Base-by-base conservation (phyloP, 129 eudicot genomes). In the Mikania micrantha region DNA sequence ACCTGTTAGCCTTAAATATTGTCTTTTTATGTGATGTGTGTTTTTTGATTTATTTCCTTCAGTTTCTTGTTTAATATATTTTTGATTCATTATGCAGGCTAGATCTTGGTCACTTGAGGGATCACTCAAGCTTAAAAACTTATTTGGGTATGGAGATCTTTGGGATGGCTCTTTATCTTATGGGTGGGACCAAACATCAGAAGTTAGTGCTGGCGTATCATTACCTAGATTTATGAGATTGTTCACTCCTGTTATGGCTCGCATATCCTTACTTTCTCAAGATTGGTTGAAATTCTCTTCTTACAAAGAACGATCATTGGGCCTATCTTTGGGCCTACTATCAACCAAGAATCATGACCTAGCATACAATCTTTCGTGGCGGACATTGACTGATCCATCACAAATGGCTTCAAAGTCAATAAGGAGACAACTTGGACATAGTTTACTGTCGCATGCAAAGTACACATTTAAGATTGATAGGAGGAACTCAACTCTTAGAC, bases 251-350 rank as follows among this genome's bases (percentile, higher is more conserved):
- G 78, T 88, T 53, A 75, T 73, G 31, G 91, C 91, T 56, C 90
- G 98, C 56, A 62, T 83, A 57, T 84, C 89, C 70, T 49, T 92
- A 49, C 87, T 88, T 59, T 85, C 98, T 49, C 91, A 85, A 77
- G 98, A 92, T 73, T 88, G 98, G 98, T 75, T 82, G 44, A 88
- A 88, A 78, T 86, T 84, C 40, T 85, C 98, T 40, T 92, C 98
- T 20, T 88, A 80, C 70, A 92, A 85, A 71, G 95, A 92, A 54
- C 83, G 72, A 68, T 72, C 79, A 31, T 13, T 84, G 69, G 98
- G 98, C 53, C 67, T 88, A 35, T 82, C 91, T 47, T 78, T 92
- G 41, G 96, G 98, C 66, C 70, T 92, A 38, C 32, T 85, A 25
- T 86, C 96, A 56, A 49, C 85, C 40, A 78, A 79, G 67, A 92